Conservation (phyloP, 2,329 filamentous ascomycete species). For the Acarospora socialis region DNA sequence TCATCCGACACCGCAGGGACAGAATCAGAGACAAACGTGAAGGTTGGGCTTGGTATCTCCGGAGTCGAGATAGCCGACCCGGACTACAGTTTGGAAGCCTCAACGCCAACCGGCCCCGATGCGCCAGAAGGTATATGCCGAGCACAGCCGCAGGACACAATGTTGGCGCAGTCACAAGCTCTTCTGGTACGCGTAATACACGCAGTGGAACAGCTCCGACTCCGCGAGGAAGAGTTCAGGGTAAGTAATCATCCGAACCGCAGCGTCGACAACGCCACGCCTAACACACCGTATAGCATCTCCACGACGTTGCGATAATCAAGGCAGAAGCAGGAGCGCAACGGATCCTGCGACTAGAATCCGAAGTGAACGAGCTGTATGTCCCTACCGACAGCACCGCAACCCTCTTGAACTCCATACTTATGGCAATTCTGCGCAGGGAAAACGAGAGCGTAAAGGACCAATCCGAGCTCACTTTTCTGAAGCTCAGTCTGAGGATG, state of each 20-base stretch:
- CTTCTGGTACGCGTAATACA: background rate
- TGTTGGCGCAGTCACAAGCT: too few species aligned
- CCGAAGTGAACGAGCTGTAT: constrained; percentile 44
- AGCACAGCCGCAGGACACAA: too few species aligned
- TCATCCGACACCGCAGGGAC: background rate
- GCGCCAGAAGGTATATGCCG: too few species aligned
- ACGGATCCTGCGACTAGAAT: constrained; percentile 46
- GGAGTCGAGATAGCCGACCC: too few species aligned
- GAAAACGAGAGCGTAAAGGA: constrained; percentile 42
- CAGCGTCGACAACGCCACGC: constrained; percentile 16
- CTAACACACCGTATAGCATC: constrained; percentile 26
- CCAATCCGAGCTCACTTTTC: constrained; percentile 46
- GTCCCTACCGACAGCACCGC: constrained; percentile 12
- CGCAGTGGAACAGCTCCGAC: constrained; percentile 12
- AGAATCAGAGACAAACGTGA: background rate
- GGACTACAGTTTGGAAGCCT: too few species aligned
- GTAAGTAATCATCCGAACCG: background rate
- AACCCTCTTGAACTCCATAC: too few species aligned
- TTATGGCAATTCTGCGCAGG: constrained; percentile 22
- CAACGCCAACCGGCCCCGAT: too few species aligned
- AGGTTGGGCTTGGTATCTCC: background rate
- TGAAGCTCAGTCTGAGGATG: constrained; percentile 43
- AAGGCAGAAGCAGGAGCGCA: constrained; percentile 44
- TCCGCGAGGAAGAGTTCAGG: background rate
- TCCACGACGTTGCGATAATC: constrained; percentile 45